A percentile compares a stretch with the other conserved stretches of the same genome.
phyloP scores from a whole-genome alignment of 306 rosid species.

The Vicia faba region DNA sequence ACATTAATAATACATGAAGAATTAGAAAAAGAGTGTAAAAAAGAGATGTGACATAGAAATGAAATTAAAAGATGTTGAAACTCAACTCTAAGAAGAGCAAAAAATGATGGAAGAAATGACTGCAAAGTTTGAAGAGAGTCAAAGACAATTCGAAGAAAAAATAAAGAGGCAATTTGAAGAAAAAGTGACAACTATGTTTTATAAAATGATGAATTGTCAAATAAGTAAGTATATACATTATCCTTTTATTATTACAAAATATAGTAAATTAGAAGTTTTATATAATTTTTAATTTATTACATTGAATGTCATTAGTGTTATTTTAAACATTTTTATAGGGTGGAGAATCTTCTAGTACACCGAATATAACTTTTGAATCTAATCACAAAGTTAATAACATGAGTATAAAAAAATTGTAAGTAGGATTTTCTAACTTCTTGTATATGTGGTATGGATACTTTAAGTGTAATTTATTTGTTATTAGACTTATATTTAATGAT shows the following conservation, averaged over 20 bases:
- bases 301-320: no score
- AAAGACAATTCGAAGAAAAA: neutral
- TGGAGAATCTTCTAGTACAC: neutral
- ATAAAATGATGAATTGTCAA: neutral
- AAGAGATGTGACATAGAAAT: neutral
- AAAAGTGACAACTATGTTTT: neutral
- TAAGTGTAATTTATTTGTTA: no score
- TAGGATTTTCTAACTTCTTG: neutral
- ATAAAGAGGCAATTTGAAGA: neutral
- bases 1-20: neutral
- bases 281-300: no score
- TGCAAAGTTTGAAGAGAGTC: neutral
- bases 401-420: neutral
- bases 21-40: neutral
- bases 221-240: neutral
- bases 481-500: no score
- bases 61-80: neutral
- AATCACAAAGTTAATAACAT: neutral
- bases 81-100: neutral
- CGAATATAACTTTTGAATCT: neutral
- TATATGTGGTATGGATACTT: no score
- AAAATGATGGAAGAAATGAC: neutral
- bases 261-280: no score
- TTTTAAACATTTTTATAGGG: neutral
- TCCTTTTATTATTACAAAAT: neutral